Evolutionary conservation across 345 rosid genomes (phyloP).

Genomic region (Barbarea vulgaris): DNA sequence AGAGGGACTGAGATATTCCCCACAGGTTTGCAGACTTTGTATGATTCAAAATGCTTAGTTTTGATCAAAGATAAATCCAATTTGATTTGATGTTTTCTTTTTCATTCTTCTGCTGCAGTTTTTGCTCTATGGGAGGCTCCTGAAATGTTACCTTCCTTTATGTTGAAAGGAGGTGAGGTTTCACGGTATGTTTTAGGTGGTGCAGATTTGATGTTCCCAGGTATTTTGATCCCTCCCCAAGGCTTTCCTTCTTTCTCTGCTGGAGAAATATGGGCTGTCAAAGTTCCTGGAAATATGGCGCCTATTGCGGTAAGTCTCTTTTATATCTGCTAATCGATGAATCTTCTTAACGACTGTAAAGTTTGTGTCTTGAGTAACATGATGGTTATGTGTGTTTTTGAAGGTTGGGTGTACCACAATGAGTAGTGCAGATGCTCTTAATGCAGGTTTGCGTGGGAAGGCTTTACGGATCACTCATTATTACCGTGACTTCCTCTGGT

Average conservation of each 20-base stretch:
- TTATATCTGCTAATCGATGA: background rate
- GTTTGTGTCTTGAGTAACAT: constrained; percentile 16
- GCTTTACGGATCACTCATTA: constrained; percentile 83
- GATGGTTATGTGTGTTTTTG: constrained; percentile 29
- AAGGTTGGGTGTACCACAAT: constrained; percentile 91
- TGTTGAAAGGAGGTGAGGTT: constrained; percentile 89
- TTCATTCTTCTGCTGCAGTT: constrained; percentile 48
- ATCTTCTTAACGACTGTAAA: background rate
- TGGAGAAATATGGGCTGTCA: constrained; percentile 90
- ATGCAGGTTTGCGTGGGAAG: constrained; percentile 93
- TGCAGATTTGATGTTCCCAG: constrained; percentile 99
- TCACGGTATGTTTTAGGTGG: constrained; percentile 89
- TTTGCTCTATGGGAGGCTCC: constrained; percentile 94
- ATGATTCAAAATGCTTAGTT: constrained; percentile 9
- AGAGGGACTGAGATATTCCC: constrained; percentile 86
- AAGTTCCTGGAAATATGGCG: constrained; percentile 90
- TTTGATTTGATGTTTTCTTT: constrained; percentile 4
- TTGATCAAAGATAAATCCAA: background rate
- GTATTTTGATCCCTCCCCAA: constrained; percentile 66
- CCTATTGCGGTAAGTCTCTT: constrained; percentile 79
- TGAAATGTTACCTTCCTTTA: constrained; percentile 75
- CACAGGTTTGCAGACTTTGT: constrained; percentile 54
- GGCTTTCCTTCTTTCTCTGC: constrained; percentile 72
- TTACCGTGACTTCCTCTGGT: constrained; percentile 85
- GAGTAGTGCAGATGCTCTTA: constrained; percentile 75